Percentiles rank a stretch among this genome's conserved stretches.
phyloP scores from a whole-genome alignment of 2,329 filamentous ascomycete genomes.

The Curvularia hawaiiensis region DNA sequence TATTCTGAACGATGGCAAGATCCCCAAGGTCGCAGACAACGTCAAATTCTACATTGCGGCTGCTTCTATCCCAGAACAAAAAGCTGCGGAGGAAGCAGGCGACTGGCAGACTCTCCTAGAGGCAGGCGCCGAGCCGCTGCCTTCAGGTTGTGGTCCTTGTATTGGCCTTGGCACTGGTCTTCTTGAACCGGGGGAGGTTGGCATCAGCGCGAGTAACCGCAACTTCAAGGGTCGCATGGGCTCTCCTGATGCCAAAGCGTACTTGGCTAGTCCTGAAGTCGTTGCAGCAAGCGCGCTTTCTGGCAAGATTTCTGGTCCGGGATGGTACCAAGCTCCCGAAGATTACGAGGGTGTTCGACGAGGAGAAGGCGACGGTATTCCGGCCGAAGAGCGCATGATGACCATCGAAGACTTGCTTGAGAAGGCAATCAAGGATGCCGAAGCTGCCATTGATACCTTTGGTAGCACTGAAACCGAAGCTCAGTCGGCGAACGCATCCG shows the following conservation, averaged over 20 bases:
- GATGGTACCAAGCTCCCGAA: constrained; percentile 75
- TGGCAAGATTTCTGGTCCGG: constrained; percentile 76
- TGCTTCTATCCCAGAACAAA: constrained; percentile 78
- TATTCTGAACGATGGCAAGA: constrained; percentile 60
- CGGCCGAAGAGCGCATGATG: constrained; percentile 67
- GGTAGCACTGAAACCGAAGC: constrained; percentile 41
- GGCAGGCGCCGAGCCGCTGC: constrained; percentile 75
- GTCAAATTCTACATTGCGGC: constrained; percentile 91
- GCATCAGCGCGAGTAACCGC: constrained; percentile 81
- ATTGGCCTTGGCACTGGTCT: constrained; percentile 84
- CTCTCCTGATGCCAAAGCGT: constrained; percentile 76
- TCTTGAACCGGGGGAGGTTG: constrained; percentile 82
- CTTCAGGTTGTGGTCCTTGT: constrained; percentile 79
- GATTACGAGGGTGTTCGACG: constrained; percentile 69
- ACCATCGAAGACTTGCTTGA: constrained; percentile 73
- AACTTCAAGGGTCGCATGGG: constrained; percentile 96
- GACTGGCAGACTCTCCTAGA: constrained; percentile 85
- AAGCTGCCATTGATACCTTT: constrained; percentile 62
- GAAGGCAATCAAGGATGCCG: constrained; percentile 71
- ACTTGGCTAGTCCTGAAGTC: constrained; percentile 86
- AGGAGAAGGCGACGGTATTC: constrained; percentile 72
- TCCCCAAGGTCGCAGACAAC: constrained; percentile 72
- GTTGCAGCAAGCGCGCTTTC: constrained; percentile 86
- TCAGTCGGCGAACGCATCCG: constrained; percentile 40
- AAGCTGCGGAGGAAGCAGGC: constrained; percentile 75